Evolutionary conservation across 2,329 filamentous ascomycete genomes (phyloP), one percentile per base, ranked within the genome.

Genomic region (Colletotrichum sp.): DNA sequence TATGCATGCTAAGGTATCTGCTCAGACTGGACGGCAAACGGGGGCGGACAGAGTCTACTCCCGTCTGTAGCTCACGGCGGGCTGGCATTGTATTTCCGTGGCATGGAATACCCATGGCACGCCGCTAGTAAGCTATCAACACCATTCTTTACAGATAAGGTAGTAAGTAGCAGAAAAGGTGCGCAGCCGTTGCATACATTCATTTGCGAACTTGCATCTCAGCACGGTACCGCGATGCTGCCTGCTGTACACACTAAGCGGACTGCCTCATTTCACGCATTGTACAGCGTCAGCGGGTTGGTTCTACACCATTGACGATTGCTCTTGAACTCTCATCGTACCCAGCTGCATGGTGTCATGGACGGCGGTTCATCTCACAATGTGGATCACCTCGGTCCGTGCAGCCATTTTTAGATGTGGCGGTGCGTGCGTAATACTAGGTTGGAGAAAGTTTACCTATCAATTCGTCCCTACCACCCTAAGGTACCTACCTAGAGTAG

Each of bases 381-480:
- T 44, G 24, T 39, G 62, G 34, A 26, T 28, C 34, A 65, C 32
- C 34, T 65, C 34, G 63, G 36, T 65, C 65, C 16, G 30, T 26
- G 64, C 36, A 52, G 34, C 55, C 71, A 74, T 64, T 64, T 65
- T 60, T 49, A 71, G 44, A 59, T 65, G 67, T 64, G 72, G 72
- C 72, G 30, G 71, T 73, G 71, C 66, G 44, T 52, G 36, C 32
- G 59, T 60, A 12, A 21, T 49, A 49, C n/a, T 49, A 32, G 30
- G 30, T 32, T 49, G 44, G 44, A 49, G 44, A 49, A 49, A 49
- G 44, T 49, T 49, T 49, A 49, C 44, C 44, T 21, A 12, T 7
- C 18, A n/a, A 12, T 49, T 49, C 44, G 44, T 21, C 44, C 44
- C n/a, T 49, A 21, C 39, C 5, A 12, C 16, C 16, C 15, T 44